Evolutionary conservation across 306 rosid species (phyloP).

Genomic region (Corylus americana): DNA sequence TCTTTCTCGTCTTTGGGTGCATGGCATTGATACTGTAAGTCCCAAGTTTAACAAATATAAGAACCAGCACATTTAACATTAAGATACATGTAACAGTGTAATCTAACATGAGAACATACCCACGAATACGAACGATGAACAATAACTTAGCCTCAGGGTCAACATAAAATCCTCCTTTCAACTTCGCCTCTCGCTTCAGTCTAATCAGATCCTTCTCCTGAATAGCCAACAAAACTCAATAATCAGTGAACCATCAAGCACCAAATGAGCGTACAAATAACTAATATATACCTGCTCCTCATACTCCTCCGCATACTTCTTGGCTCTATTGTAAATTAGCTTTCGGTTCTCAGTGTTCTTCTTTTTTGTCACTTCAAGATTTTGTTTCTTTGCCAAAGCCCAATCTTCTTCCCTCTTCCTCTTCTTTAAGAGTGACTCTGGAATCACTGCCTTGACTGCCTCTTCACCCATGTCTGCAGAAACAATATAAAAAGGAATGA

Average conservation of each 20-base stretch:
- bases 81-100: neutral
- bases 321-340: conserved; percentile 66
- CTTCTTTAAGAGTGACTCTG: conserved; percentile 83
- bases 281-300: conserved; percentile 48
- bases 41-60: neutral
- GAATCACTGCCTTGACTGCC: conserved; percentile 52
- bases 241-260: neutral
- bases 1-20: conserved; percentile 78
- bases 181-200: conserved; percentile 85
- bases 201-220: conserved; percentile 67
- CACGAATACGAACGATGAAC: conserved; percentile 79
- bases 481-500: neutral
- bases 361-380: conserved; percentile 52
- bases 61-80: neutral
- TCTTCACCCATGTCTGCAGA: conserved; percentile 61
- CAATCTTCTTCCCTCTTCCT: conserved; percentile 75
- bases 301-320: conserved; percentile 63
- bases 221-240: neutral
- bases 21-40: conserved; percentile 83
- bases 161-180: conserved; percentile 93
- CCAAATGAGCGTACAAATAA: neutral
- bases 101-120: conserved; percentile 43
- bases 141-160: conserved; percentile 89
- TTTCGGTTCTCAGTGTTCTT: conserved; percentile 68
- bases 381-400: conserved; percentile 66